phyloP scores from a whole-genome alignment of 257 asterid species.

The Ophiorrhiza pumila region DNA sequence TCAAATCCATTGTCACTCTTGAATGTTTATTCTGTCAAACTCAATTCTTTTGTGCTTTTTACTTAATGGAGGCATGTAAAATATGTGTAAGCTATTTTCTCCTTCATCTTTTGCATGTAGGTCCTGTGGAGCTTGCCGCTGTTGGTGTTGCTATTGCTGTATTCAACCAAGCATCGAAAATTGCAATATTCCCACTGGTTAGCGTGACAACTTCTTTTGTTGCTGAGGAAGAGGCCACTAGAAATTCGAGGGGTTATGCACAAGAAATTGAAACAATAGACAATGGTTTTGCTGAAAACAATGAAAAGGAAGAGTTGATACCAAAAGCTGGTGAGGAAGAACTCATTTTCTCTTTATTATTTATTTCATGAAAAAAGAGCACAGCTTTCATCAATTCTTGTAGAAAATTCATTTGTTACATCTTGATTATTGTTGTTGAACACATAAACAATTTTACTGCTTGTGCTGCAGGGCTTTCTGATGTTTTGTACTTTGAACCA shows the following conservation, averaged over 20 bases:
- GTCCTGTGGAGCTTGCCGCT: conserved; percentile 57
- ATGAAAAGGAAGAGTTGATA: conserved; percentile 15
- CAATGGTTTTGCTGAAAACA: background rate
- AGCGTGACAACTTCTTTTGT: conserved; percentile 62
- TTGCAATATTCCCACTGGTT: conserved; percentile 61
- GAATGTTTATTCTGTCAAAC: background rate
- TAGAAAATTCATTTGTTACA: background rate
- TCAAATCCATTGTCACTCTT: background rate
- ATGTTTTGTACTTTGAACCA: conserved; percentile 4
- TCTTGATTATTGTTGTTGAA: background rate
- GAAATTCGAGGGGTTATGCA: conserved; percentile 15
- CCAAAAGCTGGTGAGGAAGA: conserved; percentile 2
- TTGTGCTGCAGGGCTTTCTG: background rate
- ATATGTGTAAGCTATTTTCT: background rate
- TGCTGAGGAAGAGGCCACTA: conserved; percentile 54
- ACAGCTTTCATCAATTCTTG: background rate
- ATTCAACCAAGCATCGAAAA: conserved; percentile 53
- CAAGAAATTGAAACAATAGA: conserved; percentile 30
- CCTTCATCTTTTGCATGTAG: conserved; percentile 20
- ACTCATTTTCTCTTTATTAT: background rate
- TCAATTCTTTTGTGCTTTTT: background rate
- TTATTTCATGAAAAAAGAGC: background rate
- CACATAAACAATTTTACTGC: background rate
- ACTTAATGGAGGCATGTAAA: background rate
- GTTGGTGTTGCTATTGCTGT: conserved; percentile 60